Conservation (phyloP, 2,329 filamentous ascomycete genomes). For the Fusarium aywerte region DNA sequence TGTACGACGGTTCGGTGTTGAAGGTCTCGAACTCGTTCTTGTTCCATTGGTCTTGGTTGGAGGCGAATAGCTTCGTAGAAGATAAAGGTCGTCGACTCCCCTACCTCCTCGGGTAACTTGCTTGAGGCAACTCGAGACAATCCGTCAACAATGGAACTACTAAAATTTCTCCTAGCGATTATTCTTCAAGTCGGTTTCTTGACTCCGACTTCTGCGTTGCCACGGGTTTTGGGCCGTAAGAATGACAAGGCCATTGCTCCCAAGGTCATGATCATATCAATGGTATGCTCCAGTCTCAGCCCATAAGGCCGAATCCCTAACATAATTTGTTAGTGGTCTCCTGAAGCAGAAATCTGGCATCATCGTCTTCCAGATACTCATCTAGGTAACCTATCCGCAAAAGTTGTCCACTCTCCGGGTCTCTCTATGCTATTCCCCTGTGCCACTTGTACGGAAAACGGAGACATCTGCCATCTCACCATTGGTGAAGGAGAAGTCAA, state of each 20-base stretch:
- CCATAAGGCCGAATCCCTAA: slow-evolving; percentile 8
- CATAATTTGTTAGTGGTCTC: slow-evolving; percentile 62
- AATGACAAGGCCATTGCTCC: slow-evolving; percentile 55
- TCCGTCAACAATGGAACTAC: slow-evolving; percentile 20
- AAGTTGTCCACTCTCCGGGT: slow-evolving; percentile 69
- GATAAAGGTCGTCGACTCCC: slow-evolving; percentile 17
- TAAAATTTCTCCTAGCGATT: slow-evolving; percentile 10
- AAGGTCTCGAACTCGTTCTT: slow-evolving; percentile 18
- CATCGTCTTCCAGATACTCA: slow-evolving; percentile 57
- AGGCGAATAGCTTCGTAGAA: neutral
- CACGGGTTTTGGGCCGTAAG: neutral
- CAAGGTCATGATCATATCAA: slow-evolving; percentile 71
- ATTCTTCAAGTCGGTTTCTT: slow-evolving; percentile 1
- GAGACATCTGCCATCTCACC: slow-evolving; percentile 74
- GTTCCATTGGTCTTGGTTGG: neutral
- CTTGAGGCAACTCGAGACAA: neutral
- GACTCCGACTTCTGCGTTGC: neutral
- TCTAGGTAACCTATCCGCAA: slow-evolving; percentile 65
- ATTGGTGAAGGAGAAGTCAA: slow-evolving; percentile 80
- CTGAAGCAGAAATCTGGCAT: slow-evolving; percentile 72
- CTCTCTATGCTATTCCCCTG: slow-evolving; percentile 73
- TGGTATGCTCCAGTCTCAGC: slow-evolving; percentile 57
- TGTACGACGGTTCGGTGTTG: slow-evolving; percentile 23
- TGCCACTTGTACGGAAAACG: slow-evolving; percentile 70
- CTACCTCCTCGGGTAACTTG: neutral